Evolutionary conservation across 768 basidiomycete genomes (phyloP).

Genomic region (Clitopilus hobsonii): DNA sequence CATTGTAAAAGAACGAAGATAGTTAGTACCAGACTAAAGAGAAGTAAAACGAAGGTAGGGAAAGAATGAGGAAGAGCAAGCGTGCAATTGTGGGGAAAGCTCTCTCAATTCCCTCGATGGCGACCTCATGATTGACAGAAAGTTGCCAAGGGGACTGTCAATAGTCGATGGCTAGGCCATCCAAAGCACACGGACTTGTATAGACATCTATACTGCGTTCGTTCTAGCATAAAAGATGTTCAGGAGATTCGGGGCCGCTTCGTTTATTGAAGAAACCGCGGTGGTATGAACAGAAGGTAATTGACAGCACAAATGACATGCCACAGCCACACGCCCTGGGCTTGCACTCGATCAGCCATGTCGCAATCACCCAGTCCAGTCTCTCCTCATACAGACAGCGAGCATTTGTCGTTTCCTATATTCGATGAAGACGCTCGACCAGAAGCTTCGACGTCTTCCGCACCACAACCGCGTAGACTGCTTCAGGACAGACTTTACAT

Average conservation of each 20-base stretch:
- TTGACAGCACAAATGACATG: background rate
- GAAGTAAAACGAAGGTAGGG: background rate
- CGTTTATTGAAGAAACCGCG: no score
- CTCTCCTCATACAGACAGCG: slow-evolving; percentile 4
- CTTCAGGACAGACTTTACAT: slow-evolving; percentile 81
- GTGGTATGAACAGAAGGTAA: no score
- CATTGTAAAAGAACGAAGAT: slow-evolving; percentile 8
- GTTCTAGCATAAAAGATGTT: no score
- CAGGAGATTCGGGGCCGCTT: no score
- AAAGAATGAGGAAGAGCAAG: background rate
- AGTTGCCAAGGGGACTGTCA: background rate
- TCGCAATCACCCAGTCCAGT: background rate
- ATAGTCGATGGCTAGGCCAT: background rate
- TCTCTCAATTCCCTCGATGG: background rate
- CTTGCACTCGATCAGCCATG: background rate
- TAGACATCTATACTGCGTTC: no score
- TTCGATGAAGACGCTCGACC: slow-evolving; percentile 8
- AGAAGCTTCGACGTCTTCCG: slow-evolving; percentile 12
- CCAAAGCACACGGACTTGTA: background rate
- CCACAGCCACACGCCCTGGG: background rate
- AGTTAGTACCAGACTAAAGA: slow-evolving; percentile 5
- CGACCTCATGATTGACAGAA: background rate
- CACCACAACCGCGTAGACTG: slow-evolving; percentile 24
- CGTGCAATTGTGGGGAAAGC: background rate
- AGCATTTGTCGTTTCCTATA: slow-evolving; percentile 20